Percentiles rank a stretch among this genome's conserved stretches.
Evolutionary conservation across 768 basidiomycete genomes (phyloP).

Genomic region (Boletus vinaceobasis): DNA sequence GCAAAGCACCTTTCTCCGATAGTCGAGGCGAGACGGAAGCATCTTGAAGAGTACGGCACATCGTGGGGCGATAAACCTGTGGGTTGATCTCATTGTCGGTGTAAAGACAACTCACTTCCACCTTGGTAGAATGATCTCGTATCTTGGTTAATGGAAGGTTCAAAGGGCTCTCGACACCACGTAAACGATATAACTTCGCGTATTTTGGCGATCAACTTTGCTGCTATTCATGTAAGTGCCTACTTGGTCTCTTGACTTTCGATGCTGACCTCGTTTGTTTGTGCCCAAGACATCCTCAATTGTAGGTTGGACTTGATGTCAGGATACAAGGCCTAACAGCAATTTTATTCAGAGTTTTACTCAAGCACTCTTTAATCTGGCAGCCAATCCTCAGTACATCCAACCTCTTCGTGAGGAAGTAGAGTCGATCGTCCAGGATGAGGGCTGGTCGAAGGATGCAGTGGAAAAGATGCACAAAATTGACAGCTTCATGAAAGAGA

Average conservation of each 20-base stretch:
- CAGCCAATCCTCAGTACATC: conserved; percentile 13
- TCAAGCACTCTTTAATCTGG: conserved; percentile 9
- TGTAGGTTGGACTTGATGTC: neutral
- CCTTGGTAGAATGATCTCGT: conserved; percentile 31
- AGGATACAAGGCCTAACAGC: neutral
- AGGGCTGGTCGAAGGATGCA: conserved; percentile 19
- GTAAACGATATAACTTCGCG: conserved; percentile 20
- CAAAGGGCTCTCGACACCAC: conserved; percentile 10
- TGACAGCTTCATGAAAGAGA: conserved; percentile 18
- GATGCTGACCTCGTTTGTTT: neutral
- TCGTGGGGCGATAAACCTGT: neutral
- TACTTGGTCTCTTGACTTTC: rapidly evolving
- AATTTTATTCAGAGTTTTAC: conserved; percentile 5
- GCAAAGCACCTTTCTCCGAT: conserved; percentile 25
- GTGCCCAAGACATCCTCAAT: conserved; percentile 8
- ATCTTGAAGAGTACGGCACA: neutral
- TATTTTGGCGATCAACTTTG: conserved; percentile 17
- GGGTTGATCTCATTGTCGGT: neutral
- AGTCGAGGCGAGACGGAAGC: conserved; percentile 13
- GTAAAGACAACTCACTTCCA: neutral
- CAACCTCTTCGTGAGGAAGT: conserved; percentile 17
- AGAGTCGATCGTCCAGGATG: conserved; percentile 4
- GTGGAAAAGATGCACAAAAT: conserved; percentile 18
- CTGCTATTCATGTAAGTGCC: conserved; percentile 20
- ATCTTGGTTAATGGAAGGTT: conserved; percentile 32